These are phyloP conservation scores for Prunus davidiana DNA, from an alignment of 306 rosid genomes.

Conservation along the genomic window DNA sequence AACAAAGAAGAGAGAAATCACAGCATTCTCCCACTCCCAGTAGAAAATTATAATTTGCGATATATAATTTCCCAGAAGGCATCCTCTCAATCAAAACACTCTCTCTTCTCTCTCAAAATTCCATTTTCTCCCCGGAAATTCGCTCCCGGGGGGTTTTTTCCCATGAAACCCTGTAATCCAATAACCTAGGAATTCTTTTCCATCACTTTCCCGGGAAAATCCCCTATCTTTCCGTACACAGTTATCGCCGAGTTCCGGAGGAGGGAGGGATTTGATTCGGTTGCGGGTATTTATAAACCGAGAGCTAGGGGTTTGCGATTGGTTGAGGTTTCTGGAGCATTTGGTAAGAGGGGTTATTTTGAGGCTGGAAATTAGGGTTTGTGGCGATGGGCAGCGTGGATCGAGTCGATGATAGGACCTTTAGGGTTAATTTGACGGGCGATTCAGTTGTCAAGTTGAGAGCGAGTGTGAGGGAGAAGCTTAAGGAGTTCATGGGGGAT, in stretches of 20 bases:
- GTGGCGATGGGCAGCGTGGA: slow-evolving; percentile 72
- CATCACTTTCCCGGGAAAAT: background rate
- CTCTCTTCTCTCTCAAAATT: background rate
- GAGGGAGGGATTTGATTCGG: background rate
- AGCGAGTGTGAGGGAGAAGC: slow-evolving; percentile 68
- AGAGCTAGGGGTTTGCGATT: slow-evolving; percentile 44
- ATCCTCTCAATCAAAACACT: background rate
- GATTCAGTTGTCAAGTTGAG: slow-evolving; percentile 58
- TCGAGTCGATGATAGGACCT: slow-evolving; percentile 55
- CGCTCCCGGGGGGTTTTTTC: slow-evolving; percentile 5
- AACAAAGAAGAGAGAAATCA: too few relatives aligned
- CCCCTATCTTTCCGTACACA: background rate
- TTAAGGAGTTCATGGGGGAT: slow-evolving; percentile 94
- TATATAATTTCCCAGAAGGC: background rate
- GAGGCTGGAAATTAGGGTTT: slow-evolving; percentile 42
- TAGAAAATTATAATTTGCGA: background rate
- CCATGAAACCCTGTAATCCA: background rate
- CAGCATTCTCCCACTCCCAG: too few relatives aligned
- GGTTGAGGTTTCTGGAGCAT: slow-evolving; percentile 13
- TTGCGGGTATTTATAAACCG: background rate
- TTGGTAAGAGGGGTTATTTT: background rate
- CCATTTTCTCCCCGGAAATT: background rate
- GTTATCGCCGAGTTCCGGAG: background rate
- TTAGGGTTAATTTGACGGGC: slow-evolving; percentile 53
- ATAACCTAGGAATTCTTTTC: background rate